Evolutionary conservation across 1,284 basidiomycete species (phyloP), one percentile per base, ranked within the genome.

Genomic region (Peniophora sp.): DNA sequence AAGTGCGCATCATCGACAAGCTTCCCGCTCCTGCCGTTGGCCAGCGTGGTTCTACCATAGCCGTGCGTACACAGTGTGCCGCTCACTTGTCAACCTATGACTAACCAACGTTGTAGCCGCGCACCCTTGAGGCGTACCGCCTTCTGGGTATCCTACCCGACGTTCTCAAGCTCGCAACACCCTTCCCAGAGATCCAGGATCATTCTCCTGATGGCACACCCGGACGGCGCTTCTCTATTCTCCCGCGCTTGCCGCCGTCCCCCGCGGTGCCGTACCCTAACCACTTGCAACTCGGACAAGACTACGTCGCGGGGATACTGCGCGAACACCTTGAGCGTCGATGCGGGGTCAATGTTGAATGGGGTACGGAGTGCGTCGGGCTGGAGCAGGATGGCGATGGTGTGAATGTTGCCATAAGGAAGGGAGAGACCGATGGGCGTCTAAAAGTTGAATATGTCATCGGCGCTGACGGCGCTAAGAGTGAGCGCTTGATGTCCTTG

Each of bases 1-100:
- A 65, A 2, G 63, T 71, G 11, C 68, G 69, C 17, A 62, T 71
- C 36, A 61, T 73, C 22, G 62, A 70, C n/a, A 73, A 67, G 47
- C 50, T 51, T 3, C 15, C 37, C 5, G 9, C 49, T 6, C 39
- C 24, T 32, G 56, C 32, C 3, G 45, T 55, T n/a, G 58, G 62
- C 3, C 62, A 66, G 20, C 64, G 68, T 2, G 64, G 62, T 2
- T 41, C 51, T 20, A 66, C 59, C 0, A 22, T 45, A 8, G 14
- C 18, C 15, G 43, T 45, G 22, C 15, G 43, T 15, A 27, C 2
- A 17, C 15, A 8, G 3, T 32, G 11, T n/a, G 5, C 15, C 37
- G 8, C 15, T 17, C 37, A 5, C n/a, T 15, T 10, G 34, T 10
- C 34, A n/a, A 36, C 34, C 37, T 17, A 8, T n/a, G 37, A 32